Evolutionary conservation across 2,329 filamentous ascomycete genomes (phyloP).

Genomic region (Aspergillus floridensis): DNA sequence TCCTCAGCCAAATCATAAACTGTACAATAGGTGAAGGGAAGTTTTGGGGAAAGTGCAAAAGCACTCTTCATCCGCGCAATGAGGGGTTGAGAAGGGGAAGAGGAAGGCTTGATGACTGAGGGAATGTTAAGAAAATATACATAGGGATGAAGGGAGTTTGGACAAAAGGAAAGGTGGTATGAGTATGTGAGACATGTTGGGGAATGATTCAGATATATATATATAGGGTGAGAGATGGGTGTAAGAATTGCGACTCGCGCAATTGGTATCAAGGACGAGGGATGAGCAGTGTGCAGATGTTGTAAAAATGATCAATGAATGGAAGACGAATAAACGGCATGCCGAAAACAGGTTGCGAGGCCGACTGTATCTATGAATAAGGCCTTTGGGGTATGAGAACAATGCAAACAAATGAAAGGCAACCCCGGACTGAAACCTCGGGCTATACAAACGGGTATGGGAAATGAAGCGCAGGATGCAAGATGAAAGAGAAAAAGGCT

Average conservation of each 20-base stretch:
- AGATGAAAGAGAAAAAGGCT: conserved; percentile 16
- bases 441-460: conserved; percentile 21
- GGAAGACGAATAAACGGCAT: conserved; percentile 23
- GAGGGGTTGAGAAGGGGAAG: conserved; percentile 19
- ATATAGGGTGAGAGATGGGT: conserved; percentile 24
- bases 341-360: conserved; percentile 33
- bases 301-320: conserved; percentile 14
- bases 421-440: conserved; percentile 21
- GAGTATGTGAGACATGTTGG: conserved; percentile 10
- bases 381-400: conserved; percentile 41
- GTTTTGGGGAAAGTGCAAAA: conserved; percentile 4
- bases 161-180: conserved; percentile 23
- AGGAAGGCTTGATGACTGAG: conserved; percentile 12
- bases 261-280: conserved; percentile 27
- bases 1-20: conserved; percentile 23
- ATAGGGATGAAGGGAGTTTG: conserved; percentile 15
- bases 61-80: conserved; percentile 9
- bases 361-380: conserved; percentile 37
- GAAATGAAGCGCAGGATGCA: conserved; percentile 13
- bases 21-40: conserved; percentile 16
- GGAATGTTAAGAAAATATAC: conserved; percentile 15
- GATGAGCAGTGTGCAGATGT: conserved; percentile 22
- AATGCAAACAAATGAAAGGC: conserved; percentile 25
- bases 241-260: conserved; percentile 33
- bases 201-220: conserved; percentile 19